Evolutionary conservation across 129 eudicot species (phyloP), one percentile per base, ranked within the genome.

Genomic region (Gnaphalium uliginosum): DNA sequence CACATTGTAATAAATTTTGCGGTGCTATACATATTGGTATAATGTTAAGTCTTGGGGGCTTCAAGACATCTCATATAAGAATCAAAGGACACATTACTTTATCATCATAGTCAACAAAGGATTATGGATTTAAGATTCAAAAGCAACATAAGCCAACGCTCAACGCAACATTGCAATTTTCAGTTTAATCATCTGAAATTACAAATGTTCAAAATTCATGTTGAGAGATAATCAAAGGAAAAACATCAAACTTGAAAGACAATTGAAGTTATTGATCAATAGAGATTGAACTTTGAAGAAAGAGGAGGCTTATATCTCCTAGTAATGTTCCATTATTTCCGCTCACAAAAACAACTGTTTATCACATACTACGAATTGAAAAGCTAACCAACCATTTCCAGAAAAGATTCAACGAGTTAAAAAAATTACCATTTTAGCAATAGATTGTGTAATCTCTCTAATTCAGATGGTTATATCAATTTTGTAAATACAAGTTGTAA

Each of bases 211-310:
- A 71, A 32, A 19, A 30, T 29, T 54, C 21, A 2, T 53, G 62
- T 71, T 29, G 51, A 30, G 76, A 18, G 75, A 51, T 4, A 7
- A 29, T 21, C 33, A 6, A 68, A 43, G 58, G 48, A 23, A 6
- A 53, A 24, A 48, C 35, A 46, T 48, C 74, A 41, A 68, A 68
- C 26, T 15, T 70, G 46, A 70, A 51, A 70, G 59, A 27, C 37
- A 51, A 27, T 8, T 50, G n/a, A 50, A 70, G 25, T 26, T 50
- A 43, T 9, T 9, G 46, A 39, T 39, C 46, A 39, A 39, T 39
- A 9, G 9, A 39, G 14, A 39, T 39, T 9, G 46, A n/a, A n/a
- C n/a, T n/a, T n/a, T n/a, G n/a, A 39, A 37, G 14, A 37, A 39
- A 10, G 46, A 39, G 46, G 46, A 39, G 14, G 63, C 46, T 22